A percentile compares a stretch with the other conserved stretches of the same genome.
Evolutionary conservation across 305 asterid genomes (phyloP).

Genomic region (Withania somnifera): DNA sequence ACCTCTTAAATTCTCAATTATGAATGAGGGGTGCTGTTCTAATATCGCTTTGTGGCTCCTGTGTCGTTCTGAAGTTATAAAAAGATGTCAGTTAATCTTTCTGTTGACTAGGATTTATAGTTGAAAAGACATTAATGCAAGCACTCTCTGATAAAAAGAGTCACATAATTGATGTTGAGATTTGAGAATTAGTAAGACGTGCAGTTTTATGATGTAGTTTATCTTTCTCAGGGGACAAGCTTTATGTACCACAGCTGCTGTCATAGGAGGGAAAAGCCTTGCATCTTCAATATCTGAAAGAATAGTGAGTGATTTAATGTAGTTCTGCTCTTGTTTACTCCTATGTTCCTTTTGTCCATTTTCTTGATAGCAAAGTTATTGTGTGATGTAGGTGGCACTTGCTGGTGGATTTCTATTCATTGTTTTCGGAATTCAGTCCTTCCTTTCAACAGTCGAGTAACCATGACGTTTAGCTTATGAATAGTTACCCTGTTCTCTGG

Average conservation of each 20-base stretch:
- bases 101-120: background rate
- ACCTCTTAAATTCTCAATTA: background rate
- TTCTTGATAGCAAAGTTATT: conserved; percentile 7
- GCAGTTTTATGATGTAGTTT: background rate
- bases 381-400: conserved; percentile 54
- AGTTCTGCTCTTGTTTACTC: background rate
- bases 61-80: background rate
- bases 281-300: conserved; percentile 89
- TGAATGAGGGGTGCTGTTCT: background rate
- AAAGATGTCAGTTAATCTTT: background rate
- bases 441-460: conserved; percentile 56
- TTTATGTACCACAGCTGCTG: conserved; percentile 91
- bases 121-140: background rate
- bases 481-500: background rate
- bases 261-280: conserved; percentile 87
- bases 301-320: conserved; percentile 33
- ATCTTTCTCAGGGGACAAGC: conserved; percentile 76
- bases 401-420: conserved; percentile 89
- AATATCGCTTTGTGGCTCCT: background rate
- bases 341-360: background rate
- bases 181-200: background rate
- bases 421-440: conserved; percentile 85
- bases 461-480: conserved; percentile 14
- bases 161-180: background rate
- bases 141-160: background rate